Base-by-base conservation (phyloP, 2,329 filamentous ascomycete genomes). In the Penicillium hordei region DNA sequence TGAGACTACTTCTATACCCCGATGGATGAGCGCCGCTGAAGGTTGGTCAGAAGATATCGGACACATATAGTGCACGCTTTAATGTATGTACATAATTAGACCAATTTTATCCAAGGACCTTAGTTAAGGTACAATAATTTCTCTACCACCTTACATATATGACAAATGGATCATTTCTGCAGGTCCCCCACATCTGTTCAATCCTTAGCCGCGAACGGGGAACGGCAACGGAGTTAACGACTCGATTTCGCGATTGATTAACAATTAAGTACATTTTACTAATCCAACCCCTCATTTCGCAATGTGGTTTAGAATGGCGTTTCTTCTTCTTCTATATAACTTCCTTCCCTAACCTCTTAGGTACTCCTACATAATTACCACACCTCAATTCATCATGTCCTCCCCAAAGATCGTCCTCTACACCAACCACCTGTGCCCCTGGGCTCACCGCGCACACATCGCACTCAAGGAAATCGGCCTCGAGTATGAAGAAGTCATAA, bases 391-490 rank as follows among this genome's bases (percentile, higher is more conserved):
- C 40, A 68, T 29, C 23, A 75, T 75, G 72, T 59, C 71, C 10
- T 45, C 68, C 9, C 73, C 72, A 21, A 83, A 84, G 64, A 85
- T 90, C 71, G 86, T 78, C 33, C 78, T 90, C 42, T 91, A 91
- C 76, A 91, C 88, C 48, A 88, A 86, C 77, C 86, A 86, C 65
- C 51, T 64, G 49, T 92, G 89, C 71, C 89, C 89, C 23, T 91
- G 83, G 73, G 89, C 89, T 17, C 90, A 93, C 70, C 87, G 91
- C 36, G 89, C 85, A 1, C 87, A 92, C 66, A 90, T 91, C 58
- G 83, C 83, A 6, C 81, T 92, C 27, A 80, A 82, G 31, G 89
- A 91, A 69, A 82, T 89, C 13, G 80, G 81, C 12, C 69, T 92
- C 31, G 79, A 83, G 0, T 90, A 85, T 66, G 86, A 90, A 57